These are phyloP conservation scores for Diaporthe sp. DNA, from an alignment of 2,329 filamentous ascomycete genomes.

Conservation along the genomic window DNA sequence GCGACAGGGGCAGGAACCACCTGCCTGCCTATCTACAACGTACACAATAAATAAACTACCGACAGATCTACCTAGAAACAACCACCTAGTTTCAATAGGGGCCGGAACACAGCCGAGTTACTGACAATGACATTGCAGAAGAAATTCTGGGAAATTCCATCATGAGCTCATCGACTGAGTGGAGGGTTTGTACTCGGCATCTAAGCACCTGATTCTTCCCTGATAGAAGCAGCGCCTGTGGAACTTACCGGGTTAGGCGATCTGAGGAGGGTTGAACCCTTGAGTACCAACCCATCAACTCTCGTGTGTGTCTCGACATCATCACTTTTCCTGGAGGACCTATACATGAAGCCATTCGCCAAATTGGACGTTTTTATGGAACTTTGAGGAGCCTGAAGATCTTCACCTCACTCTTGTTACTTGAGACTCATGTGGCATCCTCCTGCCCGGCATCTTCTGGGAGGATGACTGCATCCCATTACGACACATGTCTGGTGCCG, in stretches of 20 bases:
- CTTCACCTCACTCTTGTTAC: neutral
- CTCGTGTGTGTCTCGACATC: neutral
- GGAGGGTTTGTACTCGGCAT: neutral
- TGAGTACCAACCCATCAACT: neutral
- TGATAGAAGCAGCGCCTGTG: neutral
- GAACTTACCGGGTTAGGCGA: neutral
- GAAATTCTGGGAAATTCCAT: neutral
- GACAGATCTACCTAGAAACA: neutral
- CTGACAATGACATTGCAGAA: neutral
- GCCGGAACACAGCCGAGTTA: neutral
- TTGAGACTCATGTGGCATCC: neutral
- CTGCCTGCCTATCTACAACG: neutral
- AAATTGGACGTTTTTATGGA: neutral
- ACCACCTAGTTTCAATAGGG: neutral
- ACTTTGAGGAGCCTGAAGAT: neutral
- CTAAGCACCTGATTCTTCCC: slow-evolving; percentile 32
- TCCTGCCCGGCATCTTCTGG: neutral
- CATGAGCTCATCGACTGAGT: neutral
- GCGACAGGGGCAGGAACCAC: neutral
- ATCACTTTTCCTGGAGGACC: neutral
- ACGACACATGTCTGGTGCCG: neutral
- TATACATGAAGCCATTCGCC: neutral
- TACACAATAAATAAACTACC: neutral
- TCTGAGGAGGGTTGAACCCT: neutral
- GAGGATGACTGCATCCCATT: neutral